Percentiles rank a stretch among this genome's conserved stretches.
These are phyloP conservation scores for Yamadazyma trypodendri DNA, from an alignment of 1,139 yeast genomes.

Conservation along the genomic window DNA sequence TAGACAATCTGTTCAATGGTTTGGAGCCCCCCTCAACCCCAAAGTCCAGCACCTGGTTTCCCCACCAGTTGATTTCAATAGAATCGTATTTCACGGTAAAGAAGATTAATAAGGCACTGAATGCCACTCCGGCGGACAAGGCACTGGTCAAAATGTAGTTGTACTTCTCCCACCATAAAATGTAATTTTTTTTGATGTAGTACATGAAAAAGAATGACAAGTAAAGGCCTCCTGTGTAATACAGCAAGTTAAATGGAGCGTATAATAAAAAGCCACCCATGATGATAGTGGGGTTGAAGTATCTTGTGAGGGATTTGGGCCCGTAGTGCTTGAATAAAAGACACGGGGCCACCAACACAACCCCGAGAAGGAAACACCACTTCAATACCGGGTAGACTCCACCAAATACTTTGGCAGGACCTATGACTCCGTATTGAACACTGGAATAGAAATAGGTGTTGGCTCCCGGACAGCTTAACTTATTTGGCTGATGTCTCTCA, in stretches of 20 bases:
- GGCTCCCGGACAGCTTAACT: conserved; percentile 51
- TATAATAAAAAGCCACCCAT: conserved; percentile 40
- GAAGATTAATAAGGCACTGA: conserved; percentile 54
- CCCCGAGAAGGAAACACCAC: conserved; percentile 56
- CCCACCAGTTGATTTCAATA: conserved; percentile 57
- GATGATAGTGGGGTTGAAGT: conserved; percentile 43
- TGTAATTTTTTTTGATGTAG: conserved; percentile 46
- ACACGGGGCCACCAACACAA: conserved; percentile 41
- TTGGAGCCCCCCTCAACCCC: conserved; percentile 42
- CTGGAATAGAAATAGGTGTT: conserved; percentile 52
- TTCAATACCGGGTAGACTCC: conserved; percentile 48
- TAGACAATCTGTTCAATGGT: conserved; percentile 32
- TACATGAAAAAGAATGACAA: conserved; percentile 52
- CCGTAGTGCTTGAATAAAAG: conserved; percentile 38
- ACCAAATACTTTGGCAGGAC: conserved; percentile 55
- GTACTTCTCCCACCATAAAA: conserved; percentile 64
- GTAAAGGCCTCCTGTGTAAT: conserved; percentile 51
- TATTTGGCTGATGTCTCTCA: conserved; percentile 34
- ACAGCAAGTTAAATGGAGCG: conserved; percentile 58
- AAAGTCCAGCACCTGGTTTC: conserved; percentile 46
- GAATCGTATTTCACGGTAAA: conserved; percentile 52
- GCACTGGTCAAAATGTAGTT: conserved; percentile 61
- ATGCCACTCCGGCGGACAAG: conserved; percentile 59
- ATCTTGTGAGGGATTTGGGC: conserved; percentile 26
- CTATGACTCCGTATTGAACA: conserved; percentile 61